Evolutionary conservation across 768 basidiomycete species (phyloP).

Genomic region (Pisolithus microcarpus): DNA sequence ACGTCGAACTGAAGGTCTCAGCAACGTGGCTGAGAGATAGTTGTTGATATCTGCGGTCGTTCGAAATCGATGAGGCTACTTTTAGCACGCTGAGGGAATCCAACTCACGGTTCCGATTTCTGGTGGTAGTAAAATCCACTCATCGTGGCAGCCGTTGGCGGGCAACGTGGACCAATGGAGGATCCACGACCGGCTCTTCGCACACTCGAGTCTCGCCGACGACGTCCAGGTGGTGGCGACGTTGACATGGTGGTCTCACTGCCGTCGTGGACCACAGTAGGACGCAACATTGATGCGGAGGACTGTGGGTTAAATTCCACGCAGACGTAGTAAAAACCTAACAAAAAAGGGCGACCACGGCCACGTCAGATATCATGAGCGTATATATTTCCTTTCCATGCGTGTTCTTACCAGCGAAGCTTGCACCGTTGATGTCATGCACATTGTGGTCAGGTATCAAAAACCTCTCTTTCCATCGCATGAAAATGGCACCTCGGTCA

Average conservation of each 20-base stretch:
- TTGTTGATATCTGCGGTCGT: slow-evolving; percentile 69
- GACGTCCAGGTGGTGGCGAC: slow-evolving; percentile 28
- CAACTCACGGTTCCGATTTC: slow-evolving; percentile 85
- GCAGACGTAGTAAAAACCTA: slow-evolving; percentile 93
- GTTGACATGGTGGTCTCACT: slow-evolving; percentile 22
- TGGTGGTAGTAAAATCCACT: slow-evolving; percentile 91
- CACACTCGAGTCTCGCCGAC: slow-evolving; percentile 41
- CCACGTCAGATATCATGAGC: slow-evolving; percentile 11
- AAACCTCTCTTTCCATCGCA: slow-evolving; percentile 97
- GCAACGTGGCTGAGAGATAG: slow-evolving; percentile 75
- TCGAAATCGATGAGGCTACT: slow-evolving; percentile 3
- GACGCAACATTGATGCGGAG: slow-evolving; percentile 26
- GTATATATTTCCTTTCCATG: no score
- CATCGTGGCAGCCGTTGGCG: slow-evolving; percentile 62
- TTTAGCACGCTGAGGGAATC: background rate
- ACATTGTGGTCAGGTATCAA: slow-evolving; percentile 92
- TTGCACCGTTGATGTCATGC: slow-evolving; percentile 89
- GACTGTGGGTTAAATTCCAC: slow-evolving; percentile 80
- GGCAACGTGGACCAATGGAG: slow-evolving; percentile 40
- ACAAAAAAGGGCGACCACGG: slow-evolving; percentile 3
- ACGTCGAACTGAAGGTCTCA: slow-evolving; percentile 64
- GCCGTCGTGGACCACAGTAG: slow-evolving; percentile 25
- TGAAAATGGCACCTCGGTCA: slow-evolving; percentile 79
- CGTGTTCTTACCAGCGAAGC: slow-evolving; percentile 74
- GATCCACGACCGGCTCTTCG: slow-evolving; percentile 40